Evolutionary conservation across 257 asterid species (phyloP), one percentile per base, ranked within the genome.

Genomic region (Scutellaria galericulata): DNA sequence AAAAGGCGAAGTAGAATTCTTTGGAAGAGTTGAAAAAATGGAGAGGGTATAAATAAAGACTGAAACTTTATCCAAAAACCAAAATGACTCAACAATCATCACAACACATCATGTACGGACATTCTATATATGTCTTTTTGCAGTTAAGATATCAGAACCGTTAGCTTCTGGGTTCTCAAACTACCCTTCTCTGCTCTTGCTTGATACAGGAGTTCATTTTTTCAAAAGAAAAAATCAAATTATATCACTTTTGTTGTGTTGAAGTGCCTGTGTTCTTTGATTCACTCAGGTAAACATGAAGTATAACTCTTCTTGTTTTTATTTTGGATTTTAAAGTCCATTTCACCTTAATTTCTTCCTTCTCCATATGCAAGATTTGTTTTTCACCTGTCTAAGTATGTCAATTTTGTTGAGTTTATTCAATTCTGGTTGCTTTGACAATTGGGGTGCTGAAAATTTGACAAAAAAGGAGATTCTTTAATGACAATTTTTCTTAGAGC

Each of bases 41-140:
- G 44, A 3, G 58, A 63, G 51, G 24, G 13, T n/a, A 50, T 27
- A 15, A 68, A 50, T 27, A 15, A 68, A 2, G 24, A 10, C 18
- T 46, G 37, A 9, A 60, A 51, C 62, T 68, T 78, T 66, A 72
- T 72, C 82, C 82, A 66, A 35, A 72, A 64, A 54, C 4, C 42
- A 70, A 56, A 65, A 56, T n/a, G n/a, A 60, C 56, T 64, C 68
- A 24, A 22, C 64, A 66, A 62, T 75, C 72, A 76, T 18, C 70
- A 20, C 64, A 73, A 52, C 61, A 57, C 5, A 56, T 15, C 52
- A 56, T 39, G 9, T 56, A 14, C 71, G 14, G 22, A 50, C 66
- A 58, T 68, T 59, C 22, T 7, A 27, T 60, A 66, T 62, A 51
- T 46, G 72, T n/a, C 51, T 13, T 57, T 56, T 47, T 68, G 64